Base-by-base conservation (phyloP, 495 filamentous ascomycete genomes). In the Penicillium diatomitis region DNA sequence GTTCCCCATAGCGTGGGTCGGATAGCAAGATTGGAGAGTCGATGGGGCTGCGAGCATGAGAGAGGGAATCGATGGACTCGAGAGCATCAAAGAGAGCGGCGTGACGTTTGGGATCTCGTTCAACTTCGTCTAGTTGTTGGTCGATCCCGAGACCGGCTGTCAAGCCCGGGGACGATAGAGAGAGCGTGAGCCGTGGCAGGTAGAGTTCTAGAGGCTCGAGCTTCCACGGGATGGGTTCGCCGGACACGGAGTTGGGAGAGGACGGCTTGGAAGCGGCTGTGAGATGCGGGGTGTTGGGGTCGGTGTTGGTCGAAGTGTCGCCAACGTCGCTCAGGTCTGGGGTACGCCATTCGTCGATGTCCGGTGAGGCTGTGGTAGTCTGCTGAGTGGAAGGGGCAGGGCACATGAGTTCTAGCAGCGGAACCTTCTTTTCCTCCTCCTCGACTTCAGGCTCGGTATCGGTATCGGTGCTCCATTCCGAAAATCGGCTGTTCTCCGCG, bases 101-200 rank as follows among this genome's bases (percentile, higher is more conserved):
- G 47, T 73, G 67, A 31, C 71, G 65, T 47, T 74, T 74, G n/a
- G 71, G 66, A 31, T 74, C 69, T 40, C 63, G 65, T 54, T 70
- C 67, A 11, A 71, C 58, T 8, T 62, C 57, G 4, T 67, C 69
- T 46, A 61, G 60, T 31, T 20, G 20, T 20, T 67, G 65, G 9
- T 67, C 58, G 40, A 72, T 69, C 35, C 57, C 63, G 0, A 74
- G 55, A 2, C 67, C 67, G 3, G 71, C 54, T 20, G 54, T 5
- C 57, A 74, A 53, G 3, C 67, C 67, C 0, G 71, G 58, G 30
- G 55, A 10, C 60, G 64, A 4, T 0, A 66, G 46, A 6, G 66
- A 64, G 32, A 67, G 46, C 4, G 64, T 56, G 35, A 72, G 57
- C 37, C 62, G 56, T 8, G 65, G 66, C 10, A 63, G 53, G 5